Evolutionary conservation across 306 rosid species (phyloP), one percentile per base, ranked within the genome.

Genomic region (Trichosanthes cucumerina): DNA sequence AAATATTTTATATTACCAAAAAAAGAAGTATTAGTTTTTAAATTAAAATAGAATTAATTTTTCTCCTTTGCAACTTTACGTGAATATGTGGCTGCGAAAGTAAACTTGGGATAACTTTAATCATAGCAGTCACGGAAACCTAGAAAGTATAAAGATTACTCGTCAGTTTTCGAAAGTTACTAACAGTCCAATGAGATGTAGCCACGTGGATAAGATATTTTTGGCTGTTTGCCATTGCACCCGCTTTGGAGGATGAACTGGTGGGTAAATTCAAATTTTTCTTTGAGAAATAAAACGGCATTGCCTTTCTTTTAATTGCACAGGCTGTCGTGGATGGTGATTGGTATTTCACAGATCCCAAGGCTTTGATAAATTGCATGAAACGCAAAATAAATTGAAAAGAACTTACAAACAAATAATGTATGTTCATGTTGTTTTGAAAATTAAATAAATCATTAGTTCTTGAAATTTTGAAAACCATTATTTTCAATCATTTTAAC

Each of bases 261-360:
- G n/a, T 58, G 65, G 65, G 26, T 58, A 58, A 58, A 58, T 58
- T 58, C 16, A 58, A 58, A 23, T 2, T 21, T 58, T 9, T n/a
- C 2, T 18, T 18, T 1, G 34, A 59, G 34, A 59, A 59, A 21
- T 59, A 59, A 11, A 26, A 26, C 8, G 19, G 43, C 43, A 16
- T 0, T 4, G 8, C 23, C 43, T 33, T 5, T 33, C 43, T 63
- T 63, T 31, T 63, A 63, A 63, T 31, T 63, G n/a, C 10, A 31
- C 70, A 63, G 70, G 21, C 70, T 63, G 70, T 63, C 70, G 23
- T 63, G 70, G 70, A 31, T 63, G 19, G 70, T 28, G 43, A 63
- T 31, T 14, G 70, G 23, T 63, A 6, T 13, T 63, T 15, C 70
- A 14, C 70, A 33, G 70, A 63, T 31, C 70, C 70, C 70, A 31